Evolutionary conservation across 1,284 basidiomycete species (phyloP), one percentile per base, ranked within the genome.

Genomic region (Heliocybe sulcata): DNA sequence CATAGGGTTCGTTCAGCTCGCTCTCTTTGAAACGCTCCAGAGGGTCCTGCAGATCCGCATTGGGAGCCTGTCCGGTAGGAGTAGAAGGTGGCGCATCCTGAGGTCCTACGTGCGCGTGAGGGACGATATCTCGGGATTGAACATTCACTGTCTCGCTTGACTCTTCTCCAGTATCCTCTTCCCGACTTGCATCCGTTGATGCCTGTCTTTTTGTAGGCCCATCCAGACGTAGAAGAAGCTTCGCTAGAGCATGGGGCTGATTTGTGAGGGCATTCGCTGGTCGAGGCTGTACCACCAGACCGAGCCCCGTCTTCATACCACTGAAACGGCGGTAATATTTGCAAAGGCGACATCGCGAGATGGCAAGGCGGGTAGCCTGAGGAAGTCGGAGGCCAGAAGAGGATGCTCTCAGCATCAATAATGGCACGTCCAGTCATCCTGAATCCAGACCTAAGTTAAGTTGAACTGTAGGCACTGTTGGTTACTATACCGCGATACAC

Each of bases 351-450:
- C 47, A 29, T 26, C 47, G 47, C 47, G 47, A 29, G 27, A 25
- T 11, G 12, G 42, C 4, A 19, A 20, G 16, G 42, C 6, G 42
- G 42, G 9, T 31, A 50, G 51, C 16, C n/a, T 65, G 63, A 58
- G 59, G 64, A 59, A 63, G 65, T 68, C 59, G 67, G 75, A 80
- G 77, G 79, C 81, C 82, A 79, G 77, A 77, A 76, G 79, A 81
- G 80, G 83, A 85, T 80, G 80, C 85, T 82, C 81, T 82, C 72
- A 87, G 80, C 87, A 90, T 90, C 77, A 83, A 87, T n/a, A n/a
- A n/a, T 71, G 64, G 68, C 72, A 74, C 77, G 75, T 76, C 73
- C 81, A 83, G 77, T 85, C 87, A 90, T 88, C 79, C 85, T 87
- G 62, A 50, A 8, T 45, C n/a, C 31, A 60, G 22, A 23, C 16